These are phyloP conservation scores for Bidens hawaiensis DNA, from an alignment of 140 eudicot genomes.

Conservation along the genomic window DNA sequence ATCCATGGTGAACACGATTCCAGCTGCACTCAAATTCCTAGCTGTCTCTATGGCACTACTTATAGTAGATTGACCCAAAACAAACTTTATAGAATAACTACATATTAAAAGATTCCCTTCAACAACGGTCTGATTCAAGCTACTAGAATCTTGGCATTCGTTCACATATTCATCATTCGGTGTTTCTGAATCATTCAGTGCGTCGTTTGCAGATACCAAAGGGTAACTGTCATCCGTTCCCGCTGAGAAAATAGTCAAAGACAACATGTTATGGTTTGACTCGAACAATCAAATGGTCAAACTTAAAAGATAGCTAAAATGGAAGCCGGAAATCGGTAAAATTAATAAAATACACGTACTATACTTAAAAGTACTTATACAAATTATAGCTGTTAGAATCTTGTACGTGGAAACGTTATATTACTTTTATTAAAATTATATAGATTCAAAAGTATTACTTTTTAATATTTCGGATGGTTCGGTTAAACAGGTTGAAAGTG, in stretches of 20 bases:
- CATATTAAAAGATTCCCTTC: constrained; percentile 84
- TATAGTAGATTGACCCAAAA: constrained; percentile 88
- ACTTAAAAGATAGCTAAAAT: background rate
- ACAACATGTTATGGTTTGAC: background rate
- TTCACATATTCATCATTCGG: constrained; percentile 66
- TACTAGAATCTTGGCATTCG: constrained; percentile 86
- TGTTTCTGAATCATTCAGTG: constrained; percentile 54
- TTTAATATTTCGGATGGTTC: too few species aligned
- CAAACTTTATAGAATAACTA: constrained; percentile 85
- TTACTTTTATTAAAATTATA: too few species aligned
- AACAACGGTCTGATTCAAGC: constrained; percentile 56
- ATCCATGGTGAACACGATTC: constrained; percentile 92
- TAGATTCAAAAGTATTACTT: too few species aligned
- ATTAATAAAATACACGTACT: too few species aligned
- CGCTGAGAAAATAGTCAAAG: constrained; percentile 59
- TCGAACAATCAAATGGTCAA: background rate
- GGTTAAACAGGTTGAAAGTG: too few species aligned
- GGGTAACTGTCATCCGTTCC: constrained; percentile 65
- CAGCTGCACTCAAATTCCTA: constrained; percentile 81
- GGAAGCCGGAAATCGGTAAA: too few species aligned
- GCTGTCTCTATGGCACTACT: constrained; percentile 80
- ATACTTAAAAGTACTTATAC: too few species aligned
- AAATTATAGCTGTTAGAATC: too few species aligned
- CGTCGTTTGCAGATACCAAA: constrained; percentile 79
- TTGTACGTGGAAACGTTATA: too few species aligned